Evolutionary conservation across 768 basidiomycete genomes (phyloP), one percentile per base, ranked within the genome.

Genomic region (Leccinum subgranulosum): DNA sequence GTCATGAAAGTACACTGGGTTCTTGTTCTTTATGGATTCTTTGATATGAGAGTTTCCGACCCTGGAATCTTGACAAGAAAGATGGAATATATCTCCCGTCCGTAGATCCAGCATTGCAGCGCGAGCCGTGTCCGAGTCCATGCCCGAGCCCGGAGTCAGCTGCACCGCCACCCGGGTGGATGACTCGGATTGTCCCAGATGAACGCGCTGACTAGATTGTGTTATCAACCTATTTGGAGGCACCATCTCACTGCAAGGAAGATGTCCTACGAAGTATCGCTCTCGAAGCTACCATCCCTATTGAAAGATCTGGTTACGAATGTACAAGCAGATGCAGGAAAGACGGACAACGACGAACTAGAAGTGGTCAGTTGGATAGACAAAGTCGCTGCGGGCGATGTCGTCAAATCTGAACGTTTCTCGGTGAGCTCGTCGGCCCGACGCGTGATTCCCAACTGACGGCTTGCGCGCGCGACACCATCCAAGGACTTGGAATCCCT

Each of bases 281-380:
- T 85, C 28, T 70, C 73, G n/a, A 82, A 76, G 36, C 73, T 88
- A 7, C 66, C 66, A 29, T 64, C 75, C 8, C 78, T 79, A 0
- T 64, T 85, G 34, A 82, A 78, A 65, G 83, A 85, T 45, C 80
- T 92, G 25, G 83, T 90, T 49, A 55, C 66, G 15, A 73, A 64
- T 34, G 69, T 74, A 6, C 66, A 68, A 49, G 65, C 55, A 48
- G 70, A 77, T 49, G 60, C 79, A 47, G 89, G 88, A 21, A 78
- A 76, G 63, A 79, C 79, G 19, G 84, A 86, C 64, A 75, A 78
- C 60, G 87, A 90, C 65, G 76, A 83, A 71, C 73, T 76, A 48
- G 86, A 89, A 65, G 83, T 93, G 28, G 67, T 76, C 23, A 75
- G 73, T 57, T 93, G 91, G 90, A 83, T 92, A 64, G 82, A 84